A percentile compares a stretch with the other conserved stretches of the same genome.
Conservation (phyloP, 345 rosid species). For the Rhizophora mangle region DNA sequence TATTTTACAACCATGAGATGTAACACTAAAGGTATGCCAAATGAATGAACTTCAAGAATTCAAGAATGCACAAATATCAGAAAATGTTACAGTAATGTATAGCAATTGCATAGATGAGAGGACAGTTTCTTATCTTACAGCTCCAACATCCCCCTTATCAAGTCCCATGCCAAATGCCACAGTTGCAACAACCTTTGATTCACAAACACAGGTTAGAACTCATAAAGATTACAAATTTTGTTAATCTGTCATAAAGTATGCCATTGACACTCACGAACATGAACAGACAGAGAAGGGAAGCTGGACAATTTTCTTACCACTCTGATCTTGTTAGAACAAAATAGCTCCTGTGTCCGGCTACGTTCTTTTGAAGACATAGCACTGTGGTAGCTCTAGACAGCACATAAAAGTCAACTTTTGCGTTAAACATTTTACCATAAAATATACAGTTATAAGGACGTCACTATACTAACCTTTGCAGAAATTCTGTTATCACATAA, state of each 20-base stretch:
- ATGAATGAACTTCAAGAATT: no score
- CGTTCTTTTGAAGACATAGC: conserved; percentile 78
- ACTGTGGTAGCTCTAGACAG: conserved; percentile 82
- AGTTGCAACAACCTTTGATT: conserved; percentile 90
- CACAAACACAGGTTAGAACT: conserved; percentile 15
- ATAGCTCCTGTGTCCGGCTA: conserved; percentile 67
- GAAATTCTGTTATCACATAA: conserved; percentile 68
- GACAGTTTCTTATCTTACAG: conserved; percentile 58
- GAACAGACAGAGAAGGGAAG: not conserved
- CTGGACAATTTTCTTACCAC: conserved; percentile 54
- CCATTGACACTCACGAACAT: not conserved
- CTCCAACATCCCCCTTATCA: conserved; percentile 92
- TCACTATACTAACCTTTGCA: conserved; percentile 58
- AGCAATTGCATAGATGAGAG: conserved; percentile 17
- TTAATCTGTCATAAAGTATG: not conserved
- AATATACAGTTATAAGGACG: conserved; percentile 9
- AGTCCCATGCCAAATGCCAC: conserved; percentile 99
- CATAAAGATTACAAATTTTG: not conserved
- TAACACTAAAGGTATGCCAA: no score
- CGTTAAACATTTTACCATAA: conserved; percentile 18
- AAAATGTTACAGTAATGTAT: not conserved
- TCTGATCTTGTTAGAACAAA: conserved; percentile 88
- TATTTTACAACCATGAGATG: no score
- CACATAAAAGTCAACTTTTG: conserved; percentile 26
- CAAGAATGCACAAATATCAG: not conserved